phyloP scores from a whole-genome alignment of 345 rosid species.

The Sisymbrium irio region DNA sequence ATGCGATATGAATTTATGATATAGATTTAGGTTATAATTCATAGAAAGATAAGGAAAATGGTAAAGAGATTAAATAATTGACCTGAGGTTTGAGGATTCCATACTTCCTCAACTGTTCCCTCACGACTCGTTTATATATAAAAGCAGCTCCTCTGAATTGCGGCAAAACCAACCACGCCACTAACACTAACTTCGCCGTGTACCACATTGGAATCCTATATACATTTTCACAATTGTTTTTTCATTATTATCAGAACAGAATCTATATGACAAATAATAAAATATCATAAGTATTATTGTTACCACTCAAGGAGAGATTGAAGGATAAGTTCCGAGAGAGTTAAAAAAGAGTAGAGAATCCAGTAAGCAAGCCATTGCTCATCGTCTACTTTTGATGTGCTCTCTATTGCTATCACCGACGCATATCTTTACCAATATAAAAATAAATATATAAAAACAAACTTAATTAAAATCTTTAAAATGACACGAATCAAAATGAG shows the following conservation, averaged over 20 bases:
- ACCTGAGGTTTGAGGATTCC: constrained; percentile 30
- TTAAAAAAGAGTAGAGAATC: constrained; percentile 78
- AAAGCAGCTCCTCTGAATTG: constrained; percentile 78
- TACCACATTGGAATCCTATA: constrained; percentile 87
- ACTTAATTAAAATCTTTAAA: background rate
- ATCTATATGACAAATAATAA: background rate
- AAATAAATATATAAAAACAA: background rate
- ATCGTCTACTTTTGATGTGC: constrained; percentile 58
- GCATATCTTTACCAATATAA: constrained; percentile 49
- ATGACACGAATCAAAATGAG: background rate
- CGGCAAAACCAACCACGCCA: constrained; percentile 79
- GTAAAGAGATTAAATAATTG: background rate
- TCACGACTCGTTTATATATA: constrained; percentile 55
- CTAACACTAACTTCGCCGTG: constrained; percentile 52
- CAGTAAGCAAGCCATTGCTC: constrained; percentile 97
- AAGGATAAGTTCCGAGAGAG: constrained; percentile 68
- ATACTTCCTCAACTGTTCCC: constrained; percentile 48
- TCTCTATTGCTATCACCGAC: constrained; percentile 76
- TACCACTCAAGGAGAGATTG: constrained; percentile 71
- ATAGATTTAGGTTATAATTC: background rate
- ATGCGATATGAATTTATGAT: background rate
- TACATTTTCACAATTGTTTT: background rate
- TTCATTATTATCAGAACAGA: background rate
- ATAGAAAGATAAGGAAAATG: background rate
- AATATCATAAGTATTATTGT: background rate